A percentile compares a stretch with the other conserved stretches of the same genome.
Evolutionary conservation across 2,329 filamentous ascomycete species (phyloP).

Genomic region (Akanthomyces lecanii): DNA sequence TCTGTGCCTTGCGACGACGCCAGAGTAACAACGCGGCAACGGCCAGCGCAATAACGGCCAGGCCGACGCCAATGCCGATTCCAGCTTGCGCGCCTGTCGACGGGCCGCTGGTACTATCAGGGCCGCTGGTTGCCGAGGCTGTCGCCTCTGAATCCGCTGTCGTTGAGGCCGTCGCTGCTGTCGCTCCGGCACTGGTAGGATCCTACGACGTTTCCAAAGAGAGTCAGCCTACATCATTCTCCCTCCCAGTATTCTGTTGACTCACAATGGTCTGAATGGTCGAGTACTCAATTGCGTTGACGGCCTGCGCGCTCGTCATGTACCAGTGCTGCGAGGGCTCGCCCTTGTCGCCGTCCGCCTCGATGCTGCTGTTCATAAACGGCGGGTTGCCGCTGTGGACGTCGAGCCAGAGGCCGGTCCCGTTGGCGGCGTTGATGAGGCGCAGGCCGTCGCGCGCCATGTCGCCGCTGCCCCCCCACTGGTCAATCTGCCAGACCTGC

Average conservation of each 20-base stretch:
- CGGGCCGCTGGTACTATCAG: conserved; percentile 18
- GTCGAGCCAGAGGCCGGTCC: conserved; percentile 30
- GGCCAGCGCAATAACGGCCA: conserved; percentile 25
- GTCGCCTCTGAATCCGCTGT: conserved; percentile 1
- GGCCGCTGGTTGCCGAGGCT: conserved; percentile 3
- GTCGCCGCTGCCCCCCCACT: conserved; percentile 9
- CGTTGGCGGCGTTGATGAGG: conserved; percentile 31
- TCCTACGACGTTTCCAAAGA: not conserved
- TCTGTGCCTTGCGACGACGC: conserved; percentile 21
- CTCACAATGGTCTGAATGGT: conserved; percentile 30
- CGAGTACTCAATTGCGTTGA: conserved; percentile 31
- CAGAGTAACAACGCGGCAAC: conserved; percentile 27
- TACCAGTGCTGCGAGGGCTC: conserved; percentile 33
- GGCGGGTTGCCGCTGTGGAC: conserved; percentile 29
- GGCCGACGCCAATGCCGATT: conserved; percentile 27
- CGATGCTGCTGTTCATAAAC: conserved; percentile 27
- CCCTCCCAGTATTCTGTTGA: not conserved
- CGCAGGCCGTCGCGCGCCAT: conserved; percentile 29
- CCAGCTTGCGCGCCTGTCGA: conserved; percentile 29
- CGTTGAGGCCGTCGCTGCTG: conserved; percentile 17
- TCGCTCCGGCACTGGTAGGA: not conserved
- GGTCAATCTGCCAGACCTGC: conserved; percentile 33
- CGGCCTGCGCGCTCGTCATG: conserved; percentile 27
- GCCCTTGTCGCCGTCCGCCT: conserved; percentile 21
- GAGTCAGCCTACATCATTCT: too few species aligned